Base-by-base conservation (phyloP, 345 rosid species). In the Passiflora organensis region DNA sequence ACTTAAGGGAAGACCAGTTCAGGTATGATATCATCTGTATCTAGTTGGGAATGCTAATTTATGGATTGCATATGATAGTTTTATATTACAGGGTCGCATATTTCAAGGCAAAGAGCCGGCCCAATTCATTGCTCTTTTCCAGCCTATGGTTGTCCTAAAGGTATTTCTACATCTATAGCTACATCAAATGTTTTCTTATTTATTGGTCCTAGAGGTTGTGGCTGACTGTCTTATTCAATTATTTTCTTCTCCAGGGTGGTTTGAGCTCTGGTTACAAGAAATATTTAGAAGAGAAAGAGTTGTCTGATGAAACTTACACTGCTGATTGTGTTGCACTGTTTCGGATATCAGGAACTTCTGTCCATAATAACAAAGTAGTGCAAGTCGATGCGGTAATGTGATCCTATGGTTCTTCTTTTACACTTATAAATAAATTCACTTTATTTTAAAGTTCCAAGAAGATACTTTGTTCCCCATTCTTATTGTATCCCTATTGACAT, bases 61-160 rank as follows among this genome's bases (percentile, higher is more conserved):
- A 43, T 48, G 62, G 48, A 24, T 55, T 52, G 67, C 43, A 52
- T 53, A 28, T 80, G 50, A 76, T 59, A 59, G 36, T 16, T 63
- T 59, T 50, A 66, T 67, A 66, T 64, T 67, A 48, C 79, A 94
- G 99, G 95, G 87, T 58, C 82, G 82, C 50, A 75, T 94, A 64
- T 87, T 71, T 63, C 88, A 94, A 81, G 96, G 85, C 55, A 94
- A 83, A 74, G 99, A 94, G 76, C 96, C 97, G 48, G 93, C 96
- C 15, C 99, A 94, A 34, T 89, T 94, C 57, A 43, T 89, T 63
- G 90, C 99, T 15, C 87, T 94, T 53, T 89, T 89, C 67, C 95
- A 85, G 63, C 96, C 88, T 55, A 79, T 89, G 95, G 79, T 85
- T 49, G 81, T 86, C 60, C 91, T 94, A 54, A 89, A 89, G 97